Percentiles rank a stretch among this genome's conserved stretches.
These are phyloP conservation scores for Wickerhamiella alocasiicola DNA, from an alignment of 805 yeast genomes.

Conservation along the genomic window DNA sequence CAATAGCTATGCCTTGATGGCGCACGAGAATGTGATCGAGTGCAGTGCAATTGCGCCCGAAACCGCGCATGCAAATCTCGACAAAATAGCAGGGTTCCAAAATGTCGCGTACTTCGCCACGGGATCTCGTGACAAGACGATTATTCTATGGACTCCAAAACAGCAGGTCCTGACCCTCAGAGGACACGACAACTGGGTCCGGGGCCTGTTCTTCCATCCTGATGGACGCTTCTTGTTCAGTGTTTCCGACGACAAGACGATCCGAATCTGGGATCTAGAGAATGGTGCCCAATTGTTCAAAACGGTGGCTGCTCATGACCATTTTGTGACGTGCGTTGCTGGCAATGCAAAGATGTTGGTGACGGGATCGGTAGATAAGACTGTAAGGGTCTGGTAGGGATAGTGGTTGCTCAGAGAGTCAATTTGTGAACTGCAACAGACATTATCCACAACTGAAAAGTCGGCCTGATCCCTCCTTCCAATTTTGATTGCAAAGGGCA, in stretches of 20 bases:
- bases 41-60: conserved; percentile 53
- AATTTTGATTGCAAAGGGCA: too few relatives aligned
- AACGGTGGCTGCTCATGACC: conserved; percentile 50
- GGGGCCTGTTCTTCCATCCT: conserved; percentile 58
- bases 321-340: conserved; percentile 53
- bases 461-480: too few relatives aligned
- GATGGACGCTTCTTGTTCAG: conserved; percentile 57
- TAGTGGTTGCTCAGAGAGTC: too few relatives aligned
- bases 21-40: conserved; percentile 79
- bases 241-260: conserved; percentile 66
- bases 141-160: conserved; percentile 63
- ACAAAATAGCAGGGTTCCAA: conserved; percentile 30
- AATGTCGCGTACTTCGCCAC: conserved; percentile 47
- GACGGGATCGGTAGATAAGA: conserved; percentile 51
- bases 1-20: conserved; percentile 49
- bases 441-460: too few relatives aligned
- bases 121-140: conserved; percentile 64
- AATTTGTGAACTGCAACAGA: too few relatives aligned
- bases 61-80: conserved; percentile 36
- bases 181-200: conserved; percentile 86
- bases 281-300: conserved; percentile 34
- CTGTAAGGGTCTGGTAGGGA: conserved; percentile 44
- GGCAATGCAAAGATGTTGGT: conserved; percentile 36
- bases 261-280: conserved; percentile 65
- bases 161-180: conserved; percentile 45